Percentiles rank a stretch among this genome's conserved stretches.
Conservation (phyloP, 1,284 basidiomycete genomes). For the Cutaneotrichosporon cavernicola region DNA sequence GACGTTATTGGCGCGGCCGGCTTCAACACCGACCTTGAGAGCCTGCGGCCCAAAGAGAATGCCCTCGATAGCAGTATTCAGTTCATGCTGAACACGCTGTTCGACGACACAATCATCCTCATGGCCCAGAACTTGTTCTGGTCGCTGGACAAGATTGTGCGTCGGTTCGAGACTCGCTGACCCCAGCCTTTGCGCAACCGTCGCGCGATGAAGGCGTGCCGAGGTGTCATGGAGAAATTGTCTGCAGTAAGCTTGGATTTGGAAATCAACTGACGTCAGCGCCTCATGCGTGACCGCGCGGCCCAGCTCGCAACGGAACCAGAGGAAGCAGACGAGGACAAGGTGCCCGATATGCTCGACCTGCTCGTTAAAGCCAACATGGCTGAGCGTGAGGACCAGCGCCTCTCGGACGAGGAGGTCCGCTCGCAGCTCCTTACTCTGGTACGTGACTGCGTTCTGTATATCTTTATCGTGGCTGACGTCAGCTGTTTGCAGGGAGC, state of each 20-base stretch:
- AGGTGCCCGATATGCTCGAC: slow-evolving; percentile 13
- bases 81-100: slow-evolving; percentile 3
- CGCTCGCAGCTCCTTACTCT: slow-evolving; percentile 74
- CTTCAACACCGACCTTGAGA: slow-evolving; percentile 61
- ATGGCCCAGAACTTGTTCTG: slow-evolving; percentile 14
- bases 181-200: slow-evolving; percentile 13
- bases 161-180: not conserved
- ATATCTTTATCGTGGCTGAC: not conserved
- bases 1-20: slow-evolving; percentile 69
- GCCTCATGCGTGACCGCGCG: not conserved
- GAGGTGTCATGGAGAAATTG: slow-evolving; percentile 3
- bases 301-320: not conserved
- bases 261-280: not conserved
- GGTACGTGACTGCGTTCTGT: slow-evolving; percentile 47
- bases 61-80: slow-evolving; percentile 25
- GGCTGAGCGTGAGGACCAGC: slow-evolving; percentile 57
- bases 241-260: slow-evolving; percentile 47
- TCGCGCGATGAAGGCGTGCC: not conserved
- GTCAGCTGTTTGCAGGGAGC: slow-evolving; percentile 60
- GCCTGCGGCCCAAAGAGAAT: slow-evolving; percentile 44
- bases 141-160: slow-evolving; percentile 14
- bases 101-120: not conserved
- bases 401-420: slow-evolving; percentile 65
- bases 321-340: slow-evolving; percentile 41
- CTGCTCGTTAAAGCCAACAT: slow-evolving; percentile 59